Percentiles rank a stretch among this genome's conserved stretches.
Conservation (phyloP, 805 yeast species). For the Komagataella ulmi region DNA sequence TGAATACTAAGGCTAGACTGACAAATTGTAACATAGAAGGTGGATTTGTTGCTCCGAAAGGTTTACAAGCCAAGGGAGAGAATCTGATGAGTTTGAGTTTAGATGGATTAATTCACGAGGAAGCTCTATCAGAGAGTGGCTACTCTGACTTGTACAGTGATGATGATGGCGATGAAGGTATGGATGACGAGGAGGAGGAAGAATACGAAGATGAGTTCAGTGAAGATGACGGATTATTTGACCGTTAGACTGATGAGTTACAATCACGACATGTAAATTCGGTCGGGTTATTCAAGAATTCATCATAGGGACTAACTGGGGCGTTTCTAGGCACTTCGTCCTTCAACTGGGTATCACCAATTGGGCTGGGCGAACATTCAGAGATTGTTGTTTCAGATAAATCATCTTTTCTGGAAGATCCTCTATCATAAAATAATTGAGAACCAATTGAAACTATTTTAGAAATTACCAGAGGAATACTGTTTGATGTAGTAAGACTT, state of each 20-base stretch:
- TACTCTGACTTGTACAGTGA: constrained; percentile 9
- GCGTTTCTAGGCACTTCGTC: not conserved
- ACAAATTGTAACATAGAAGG: constrained; percentile 83
- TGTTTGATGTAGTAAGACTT: not conserved
- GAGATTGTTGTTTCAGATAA: not conserved
- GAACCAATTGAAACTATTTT: not conserved
- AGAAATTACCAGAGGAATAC: not conserved
- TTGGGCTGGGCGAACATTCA: not conserved
- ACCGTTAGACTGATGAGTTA: not conserved
- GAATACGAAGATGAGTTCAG: constrained; percentile 38
- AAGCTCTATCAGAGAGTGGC: constrained; percentile 4
- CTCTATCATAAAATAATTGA: not conserved
- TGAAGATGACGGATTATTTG: constrained; percentile 30
- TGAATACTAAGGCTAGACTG: constrained; percentile 52
- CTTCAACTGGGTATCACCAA: not conserved
- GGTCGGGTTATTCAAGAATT: not conserved
- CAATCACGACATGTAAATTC: not conserved
- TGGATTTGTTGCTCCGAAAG: constrained; percentile 49
- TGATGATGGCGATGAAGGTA: constrained; percentile 15
- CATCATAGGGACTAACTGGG: not conserved
- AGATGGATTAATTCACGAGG: constrained; percentile 13
- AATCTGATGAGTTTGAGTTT: constrained; percentile 22
- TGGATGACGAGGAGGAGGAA: constrained; percentile 27
- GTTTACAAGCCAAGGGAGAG: constrained; percentile 28
- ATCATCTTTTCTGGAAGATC: not conserved